Evolutionary conservation across 148 eudicot genomes (phyloP), one percentile per base, ranked within the genome.

Genomic region (Drosera capensis): DNA sequence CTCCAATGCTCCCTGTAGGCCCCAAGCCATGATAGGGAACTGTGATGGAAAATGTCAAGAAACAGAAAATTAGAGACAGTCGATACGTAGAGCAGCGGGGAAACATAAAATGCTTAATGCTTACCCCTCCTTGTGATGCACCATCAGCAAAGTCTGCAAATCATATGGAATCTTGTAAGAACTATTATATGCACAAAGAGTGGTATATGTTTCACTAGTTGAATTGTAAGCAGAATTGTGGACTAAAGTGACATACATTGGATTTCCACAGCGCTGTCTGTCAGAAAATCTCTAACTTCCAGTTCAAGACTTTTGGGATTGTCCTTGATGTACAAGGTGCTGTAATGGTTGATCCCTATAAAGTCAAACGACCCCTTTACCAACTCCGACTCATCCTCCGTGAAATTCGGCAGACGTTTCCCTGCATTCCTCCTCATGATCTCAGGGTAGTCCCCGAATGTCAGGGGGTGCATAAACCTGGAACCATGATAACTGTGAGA

Each of bases 311-410:
- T 39, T 41, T 17, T 48, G 7, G 82, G 58, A 9, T 59, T 54
- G 58, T 82, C 67, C 57, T 69, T 65, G 36, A 59, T 17, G 1
- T 17, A 6, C 6, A 51, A 1, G 0, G 49, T 40, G 8, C 22
- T 0, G 34, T 78, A 77, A 35, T 77, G 76, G 62, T 82, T 82
- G 25, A 79, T 7, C 24, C 84, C 94, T 14, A 79, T 28, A 17
- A 83, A 83, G 50, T 83, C 87, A 28, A 56, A 47, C 25, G 85
- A 63, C 1, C 79, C 79, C 62, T 73, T 77, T 21, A 81, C 54
- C 36, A 49, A 36, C 41, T 65, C 31, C 3, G 68, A 55, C 47
- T 82, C 86, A 14, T 55, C 21, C 30, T 69, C 26, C 1, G 64
- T 61, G 25, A 82, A 72, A 12, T 25, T 22, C 2, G 93, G 86